These are phyloP conservation scores for Sphagnurus paluster DNA, from an alignment of 1,284 basidiomycete species.

Conservation along the genomic window DNA sequence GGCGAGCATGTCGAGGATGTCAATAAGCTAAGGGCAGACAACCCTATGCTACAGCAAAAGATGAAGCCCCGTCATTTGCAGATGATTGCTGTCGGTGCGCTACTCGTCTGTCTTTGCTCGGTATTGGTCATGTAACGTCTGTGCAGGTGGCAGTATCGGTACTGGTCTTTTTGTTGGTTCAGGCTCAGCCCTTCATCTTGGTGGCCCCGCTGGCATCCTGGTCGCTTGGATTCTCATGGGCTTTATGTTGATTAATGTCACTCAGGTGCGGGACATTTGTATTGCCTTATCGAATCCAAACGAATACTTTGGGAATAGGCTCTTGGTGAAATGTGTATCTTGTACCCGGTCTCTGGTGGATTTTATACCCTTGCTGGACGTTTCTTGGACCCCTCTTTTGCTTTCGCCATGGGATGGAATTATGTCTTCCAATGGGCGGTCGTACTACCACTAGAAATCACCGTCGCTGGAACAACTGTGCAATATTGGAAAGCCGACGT, in stretches of 20 bases:
- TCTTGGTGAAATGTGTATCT: slow-evolving; percentile 53
- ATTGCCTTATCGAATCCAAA: not conserved
- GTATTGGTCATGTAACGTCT: slow-evolving; percentile 4
- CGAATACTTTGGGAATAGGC: slow-evolving; percentile 23
- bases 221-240: slow-evolving; percentile 45
- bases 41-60: slow-evolving; percentile 47
- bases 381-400: slow-evolving; percentile 51
- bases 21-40: slow-evolving; percentile 36
- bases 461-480: slow-evolving; percentile 44
- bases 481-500: slow-evolving; percentile 40
- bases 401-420: slow-evolving; percentile 55
- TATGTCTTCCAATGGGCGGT: slow-evolving; percentile 48
- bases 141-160: slow-evolving; percentile 48
- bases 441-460: slow-evolving; percentile 43
- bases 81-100: slow-evolving; percentile 47
- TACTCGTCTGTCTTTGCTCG: not conserved
- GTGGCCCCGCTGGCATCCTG: slow-evolving; percentile 43
- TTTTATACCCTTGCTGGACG: slow-evolving; percentile 47
- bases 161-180: slow-evolving; percentile 57
- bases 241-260: slow-evolving; percentile 47
- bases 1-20: slow-evolving; percentile 36
- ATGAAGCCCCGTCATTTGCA: slow-evolving; percentile 45
- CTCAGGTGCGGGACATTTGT: slow-evolving; percentile 33
- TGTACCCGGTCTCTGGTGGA: slow-evolving; percentile 53
- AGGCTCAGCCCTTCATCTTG: slow-evolving; percentile 37